Percentiles rank a stretch among this genome's conserved stretches.
Evolutionary conservation across 371 early-diverging fungal genomes (phyloP).

Genomic region (Mortierella sp.): DNA sequence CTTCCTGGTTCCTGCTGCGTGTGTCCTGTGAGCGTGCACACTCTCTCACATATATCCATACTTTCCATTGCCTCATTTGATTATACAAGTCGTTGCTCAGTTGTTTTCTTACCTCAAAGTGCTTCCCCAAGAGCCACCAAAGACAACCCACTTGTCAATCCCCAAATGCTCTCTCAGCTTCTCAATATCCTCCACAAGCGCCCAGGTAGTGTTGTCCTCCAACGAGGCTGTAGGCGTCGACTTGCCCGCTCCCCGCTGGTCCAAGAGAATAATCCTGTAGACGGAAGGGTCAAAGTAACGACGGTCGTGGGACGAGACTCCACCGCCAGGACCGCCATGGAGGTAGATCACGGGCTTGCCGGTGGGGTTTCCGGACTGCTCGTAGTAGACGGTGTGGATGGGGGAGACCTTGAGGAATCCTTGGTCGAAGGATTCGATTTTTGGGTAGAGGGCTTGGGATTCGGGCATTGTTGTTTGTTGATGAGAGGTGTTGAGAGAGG

Average conservation of each 20-base stretch:
- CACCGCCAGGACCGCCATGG: constrained; percentile 70
- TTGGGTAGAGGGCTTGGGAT: constrained; percentile 61
- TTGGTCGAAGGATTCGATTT: constrained; percentile 64
- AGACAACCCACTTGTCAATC: constrained; percentile 77
- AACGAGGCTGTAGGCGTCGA: constrained; percentile 70
- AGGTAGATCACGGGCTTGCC: constrained; percentile 67
- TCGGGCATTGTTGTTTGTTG: constrained; percentile 38
- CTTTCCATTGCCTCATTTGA: neutral
- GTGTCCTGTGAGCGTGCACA: too few species aligned
- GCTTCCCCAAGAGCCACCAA: constrained; percentile 70
- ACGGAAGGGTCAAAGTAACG: constrained; percentile 72
- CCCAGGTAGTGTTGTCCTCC: constrained; percentile 71
- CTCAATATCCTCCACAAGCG: constrained; percentile 73
- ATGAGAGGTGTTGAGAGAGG: too few species aligned
- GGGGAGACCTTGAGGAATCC: constrained; percentile 66
- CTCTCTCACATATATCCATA: neutral
- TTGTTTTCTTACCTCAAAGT: constrained; percentile 47
- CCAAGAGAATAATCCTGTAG: constrained; percentile 72
- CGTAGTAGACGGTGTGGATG: constrained; percentile 68
- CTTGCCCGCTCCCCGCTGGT: constrained; percentile 76
- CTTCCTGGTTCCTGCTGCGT: too few species aligned
- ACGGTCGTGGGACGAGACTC: constrained; percentile 61
- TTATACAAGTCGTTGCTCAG: neutral
- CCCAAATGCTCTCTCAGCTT: constrained; percentile 62
- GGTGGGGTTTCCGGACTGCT: constrained; percentile 58